Base-by-base conservation (phyloP, 2,329 filamentous ascomycete species). In the Fusarium falciforme region DNA sequence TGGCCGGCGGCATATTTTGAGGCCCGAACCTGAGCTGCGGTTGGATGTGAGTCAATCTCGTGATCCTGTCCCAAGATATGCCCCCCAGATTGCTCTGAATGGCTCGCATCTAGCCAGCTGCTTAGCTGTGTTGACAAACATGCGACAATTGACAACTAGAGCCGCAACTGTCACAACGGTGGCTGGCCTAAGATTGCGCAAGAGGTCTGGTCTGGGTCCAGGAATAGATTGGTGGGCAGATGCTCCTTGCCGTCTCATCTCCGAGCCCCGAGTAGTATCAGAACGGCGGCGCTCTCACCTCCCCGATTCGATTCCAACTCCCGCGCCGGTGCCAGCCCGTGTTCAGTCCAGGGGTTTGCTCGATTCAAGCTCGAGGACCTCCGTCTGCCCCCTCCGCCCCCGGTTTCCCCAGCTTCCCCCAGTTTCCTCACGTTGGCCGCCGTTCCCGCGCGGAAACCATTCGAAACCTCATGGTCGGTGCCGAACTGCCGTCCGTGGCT, bases 381-480 rank as follows among this genome's bases (percentile, higher is more conserved):
- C 47, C 47, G 25, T 27, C 29, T 38, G 67, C 42, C 20, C 33
- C 49, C 25, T 62, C 67, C 64, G 52, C 58, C 36, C 49, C 72
- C 58, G 64, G 65, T 49, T 69, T 61, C 55, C 65, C 64, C 47
- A 35, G 58, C 22, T 63, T 61, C 27, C 35, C 54, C 54, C 25
- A 31, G 31, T 38, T 65, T 69, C 33, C 16, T 35, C 16, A 22
- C 54, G 25, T 57, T 75, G 65, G 47, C 72, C 72, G 72, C 72
- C 61, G 52, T 70, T 74, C 49, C 58, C 72, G 72, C 29, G 33
- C 25, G 17, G 10, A 67, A 66, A 66, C 22, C n/a, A 22, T 52
- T 55, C 49, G 58, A 63, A 35, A 31, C 38, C 52, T 70, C 65
- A 25, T 49, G 42, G 59, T 33, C 4, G 33, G 47, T 60, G 57